A percentile compares a stretch with the other conserved stretches of the same genome.
phyloP scores from a whole-genome alignment of 495 filamentous ascomycete genomes.

The Tricharina praecox region DNA sequence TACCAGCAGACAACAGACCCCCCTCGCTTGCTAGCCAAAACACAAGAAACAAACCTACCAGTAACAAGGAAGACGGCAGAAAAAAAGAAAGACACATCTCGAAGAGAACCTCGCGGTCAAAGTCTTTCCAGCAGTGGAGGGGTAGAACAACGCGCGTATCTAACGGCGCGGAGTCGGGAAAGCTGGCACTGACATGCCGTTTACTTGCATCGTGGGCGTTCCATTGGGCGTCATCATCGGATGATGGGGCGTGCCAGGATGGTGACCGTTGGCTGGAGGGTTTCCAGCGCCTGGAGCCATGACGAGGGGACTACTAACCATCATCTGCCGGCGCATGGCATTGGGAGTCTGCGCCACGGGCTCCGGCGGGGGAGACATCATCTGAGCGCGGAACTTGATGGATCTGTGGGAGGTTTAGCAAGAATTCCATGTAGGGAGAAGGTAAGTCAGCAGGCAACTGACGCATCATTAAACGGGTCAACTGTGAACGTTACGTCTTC shows the following conservation, averaged over 20 bases:
- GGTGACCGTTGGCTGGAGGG: not conserved
- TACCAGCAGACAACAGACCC: too few species aligned
- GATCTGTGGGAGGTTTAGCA: constrained; percentile 12
- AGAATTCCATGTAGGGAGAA: not conserved
- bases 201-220: not conserved
- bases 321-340: not conserved
- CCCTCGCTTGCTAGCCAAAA: too few species aligned
- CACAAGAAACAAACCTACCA: too few species aligned
- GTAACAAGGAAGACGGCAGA: too few species aligned
- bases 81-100: too few species aligned
- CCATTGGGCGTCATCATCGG: not conserved
- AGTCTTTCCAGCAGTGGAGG: too few species aligned
- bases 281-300: not conserved
- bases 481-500: not conserved
- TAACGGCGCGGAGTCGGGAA: too few species aligned
- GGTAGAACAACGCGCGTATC: too few species aligned
- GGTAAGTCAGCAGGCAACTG: constrained; percentile 4
- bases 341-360: not conserved
- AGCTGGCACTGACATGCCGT: too few species aligned
- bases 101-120: too few species aligned
- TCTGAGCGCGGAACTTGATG: constrained; percentile 23
- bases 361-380: constrained; percentile 25
- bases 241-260: not conserved
- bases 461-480: constrained; percentile 15
- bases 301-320: not conserved